These are phyloP conservation scores for Tricholoma hemisulphureum DNA, from an alignment of 768 basidiomycete genomes.

Conservation along the genomic window DNA sequence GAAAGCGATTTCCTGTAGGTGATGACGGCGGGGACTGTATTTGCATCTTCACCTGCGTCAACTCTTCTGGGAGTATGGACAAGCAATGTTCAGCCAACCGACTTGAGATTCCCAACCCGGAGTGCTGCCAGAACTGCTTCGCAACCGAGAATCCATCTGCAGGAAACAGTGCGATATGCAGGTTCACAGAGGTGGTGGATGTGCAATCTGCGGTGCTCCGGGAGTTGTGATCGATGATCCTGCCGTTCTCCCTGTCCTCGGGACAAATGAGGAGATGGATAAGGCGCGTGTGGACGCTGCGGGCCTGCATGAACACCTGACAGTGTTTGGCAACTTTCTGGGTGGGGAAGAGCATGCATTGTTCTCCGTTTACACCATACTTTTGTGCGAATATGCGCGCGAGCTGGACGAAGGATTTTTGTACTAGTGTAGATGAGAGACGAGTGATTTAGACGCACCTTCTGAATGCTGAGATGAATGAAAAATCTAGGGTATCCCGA, in stretches of 20 bases:
- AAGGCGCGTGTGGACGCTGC: slow-evolving; percentile 53
- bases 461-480: slow-evolving; percentile 80
- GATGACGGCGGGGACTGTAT: slow-evolving; percentile 17
- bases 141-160: slow-evolving; percentile 58
- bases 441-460: slow-evolving; percentile 46
- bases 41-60: slow-evolving; percentile 18
- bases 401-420: slow-evolving; percentile 52
- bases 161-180: slow-evolving; percentile 84
- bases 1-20: slow-evolving; percentile 30
- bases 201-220: slow-evolving; percentile 19
- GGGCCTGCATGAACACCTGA: slow-evolving; percentile 64
- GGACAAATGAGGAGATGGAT: slow-evolving; percentile 73
- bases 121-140: slow-evolving; percentile 96
- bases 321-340: slow-evolving; percentile 72
- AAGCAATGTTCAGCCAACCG: slow-evolving; percentile 84
- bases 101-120: slow-evolving; percentile 86
- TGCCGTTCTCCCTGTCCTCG: slow-evolving; percentile 41
- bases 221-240: slow-evolving; percentile 25
- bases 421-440: slow-evolving; percentile 1
- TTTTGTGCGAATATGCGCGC: slow-evolving; percentile 73
- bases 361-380: slow-evolving; percentile 70
- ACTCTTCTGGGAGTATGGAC: slow-evolving; percentile 56
- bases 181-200: slow-evolving; percentile 44
- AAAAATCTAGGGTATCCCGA: slow-evolving; percentile 95
- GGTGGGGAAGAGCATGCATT: slow-evolving; percentile 77